A percentile compares a stretch with the other conserved stretches of the same genome.
These are phyloP conservation scores for Nakazawaea holstii DNA, from an alignment of 805 yeast species.

Conservation along the genomic window DNA sequence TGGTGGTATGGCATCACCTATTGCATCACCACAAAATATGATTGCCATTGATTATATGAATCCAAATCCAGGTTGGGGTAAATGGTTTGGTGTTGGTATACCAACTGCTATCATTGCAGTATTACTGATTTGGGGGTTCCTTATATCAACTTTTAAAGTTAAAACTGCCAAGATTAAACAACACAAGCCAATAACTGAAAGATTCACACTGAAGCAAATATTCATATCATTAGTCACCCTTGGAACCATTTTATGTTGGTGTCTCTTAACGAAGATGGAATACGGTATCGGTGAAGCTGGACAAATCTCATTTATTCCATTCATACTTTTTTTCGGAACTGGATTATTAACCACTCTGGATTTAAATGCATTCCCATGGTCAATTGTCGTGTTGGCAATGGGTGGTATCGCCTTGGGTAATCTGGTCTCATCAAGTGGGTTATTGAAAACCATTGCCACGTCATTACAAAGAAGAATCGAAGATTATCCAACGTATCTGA, in stretches of 20 bases:
- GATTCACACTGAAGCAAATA: conserved; percentile 38
- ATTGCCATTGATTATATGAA: conserved; percentile 47
- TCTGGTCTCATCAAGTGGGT: conserved; percentile 45
- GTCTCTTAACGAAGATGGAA: conserved; percentile 36
- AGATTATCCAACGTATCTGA: conserved; percentile 36
- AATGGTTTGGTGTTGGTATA: conserved; percentile 48
- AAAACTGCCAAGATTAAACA: conserved; percentile 40
- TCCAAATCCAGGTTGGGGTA: conserved; percentile 52
- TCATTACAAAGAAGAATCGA: conserved; percentile 37
- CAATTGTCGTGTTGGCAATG: conserved; percentile 49
- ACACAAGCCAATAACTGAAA: conserved; percentile 40
- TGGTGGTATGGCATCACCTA: conserved; percentile 53
- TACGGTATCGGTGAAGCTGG: conserved; percentile 44
- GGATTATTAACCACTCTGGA: conserved; percentile 43
- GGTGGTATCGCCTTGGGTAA: conserved; percentile 51
- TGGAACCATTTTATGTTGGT: conserved; percentile 43
- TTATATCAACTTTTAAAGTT: conserved; percentile 50
- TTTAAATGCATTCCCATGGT: conserved; percentile 49
- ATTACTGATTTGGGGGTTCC: conserved; percentile 38
- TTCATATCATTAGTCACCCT: conserved; percentile 36
- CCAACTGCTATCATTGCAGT: conserved; percentile 40
- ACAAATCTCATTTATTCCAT: conserved; percentile 41
- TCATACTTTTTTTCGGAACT: conserved; percentile 43
- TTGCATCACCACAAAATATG: conserved; percentile 51
- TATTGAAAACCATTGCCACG: conserved; percentile 38